Conservation (phyloP, 2,329 filamentous ascomycete species). For the Monosporascus sp. region DNA sequence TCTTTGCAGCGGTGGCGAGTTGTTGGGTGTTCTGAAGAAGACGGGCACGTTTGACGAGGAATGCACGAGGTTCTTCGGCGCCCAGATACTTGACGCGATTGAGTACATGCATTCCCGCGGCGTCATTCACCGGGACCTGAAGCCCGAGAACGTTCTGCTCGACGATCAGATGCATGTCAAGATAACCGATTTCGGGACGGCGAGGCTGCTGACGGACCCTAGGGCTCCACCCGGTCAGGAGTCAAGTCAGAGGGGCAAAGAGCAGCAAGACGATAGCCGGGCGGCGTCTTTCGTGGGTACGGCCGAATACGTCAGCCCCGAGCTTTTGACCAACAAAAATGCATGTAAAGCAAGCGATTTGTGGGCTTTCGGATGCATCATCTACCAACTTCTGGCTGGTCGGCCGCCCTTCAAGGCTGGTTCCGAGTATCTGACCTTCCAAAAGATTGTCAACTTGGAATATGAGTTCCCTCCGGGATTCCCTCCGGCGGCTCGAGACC, state of each 20-base stretch:
- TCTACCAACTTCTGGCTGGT: slow-evolving; percentile 94
- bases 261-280: slow-evolving; percentile 57
- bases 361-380: slow-evolving; percentile 97
- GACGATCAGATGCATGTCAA: slow-evolving; percentile 97
- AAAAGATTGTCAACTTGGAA: slow-evolving; percentile 92
- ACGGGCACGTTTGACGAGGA: slow-evolving; percentile 93
- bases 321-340: slow-evolving; percentile 93
- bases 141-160: slow-evolving; percentile 92
- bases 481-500: slow-evolving; percentile 75
- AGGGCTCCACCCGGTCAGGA: slow-evolving; percentile 36
- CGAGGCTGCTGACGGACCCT: slow-evolving; percentile 74
- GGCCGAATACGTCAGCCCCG: slow-evolving; percentile 95
- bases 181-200: slow-evolving; percentile 97
- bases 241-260: slow-evolving; percentile 30
- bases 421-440: slow-evolving; percentile 95
- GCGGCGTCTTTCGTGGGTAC: slow-evolving; percentile 96
- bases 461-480: slow-evolving; percentile 92
- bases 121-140: slow-evolving; percentile 93
- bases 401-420: slow-evolving; percentile 92
- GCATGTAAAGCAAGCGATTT: slow-evolving; percentile 96
- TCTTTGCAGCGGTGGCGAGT: slow-evolving; percentile 83
- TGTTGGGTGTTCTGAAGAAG: slow-evolving; percentile 88
- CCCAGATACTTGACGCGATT: slow-evolving; percentile 92
- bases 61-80: slow-evolving; percentile 88
- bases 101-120: slow-evolving; percentile 97